Evolutionary conservation across 495 filamentous ascomycete genomes (phyloP).

Genomic region (Neohortaea acidophila): DNA sequence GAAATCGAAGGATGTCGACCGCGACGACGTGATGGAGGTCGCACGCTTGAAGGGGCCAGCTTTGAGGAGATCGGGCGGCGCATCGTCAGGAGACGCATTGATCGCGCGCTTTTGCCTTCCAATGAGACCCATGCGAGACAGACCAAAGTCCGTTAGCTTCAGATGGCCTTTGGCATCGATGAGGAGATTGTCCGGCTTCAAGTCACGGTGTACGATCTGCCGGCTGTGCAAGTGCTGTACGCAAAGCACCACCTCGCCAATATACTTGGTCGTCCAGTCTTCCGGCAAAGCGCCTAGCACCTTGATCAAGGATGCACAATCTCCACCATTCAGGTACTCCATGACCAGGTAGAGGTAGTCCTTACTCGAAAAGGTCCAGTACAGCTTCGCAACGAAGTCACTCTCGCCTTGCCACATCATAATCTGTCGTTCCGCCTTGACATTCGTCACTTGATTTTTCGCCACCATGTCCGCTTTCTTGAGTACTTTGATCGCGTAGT

Average conservation of each 20-base stretch:
- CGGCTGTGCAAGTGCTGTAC: constrained; percentile 89
- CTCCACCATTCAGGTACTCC: constrained; percentile 96
- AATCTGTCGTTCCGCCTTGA: constrained; percentile 96
- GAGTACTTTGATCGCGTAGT: constrained; percentile 94
- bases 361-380: constrained; percentile 99
- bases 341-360: constrained; percentile 97
- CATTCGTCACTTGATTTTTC: constrained; percentile 98
- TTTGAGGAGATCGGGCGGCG: constrained; percentile 78
- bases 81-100: constrained; percentile 58
- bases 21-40: constrained; percentile 74
- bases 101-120: constrained; percentile 88
- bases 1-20: constrained; percentile 91
- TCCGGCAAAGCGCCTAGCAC: constrained; percentile 78
- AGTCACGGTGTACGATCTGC: constrained; percentile 87
- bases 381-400: constrained; percentile 95
- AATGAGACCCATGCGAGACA: constrained; percentile 93
- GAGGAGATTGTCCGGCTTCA: constrained; percentile 93
- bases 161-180: constrained; percentile 95
- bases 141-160: constrained; percentile 92
- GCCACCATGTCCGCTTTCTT: constrained; percentile 99
- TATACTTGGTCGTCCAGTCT: constrained; percentile 94
- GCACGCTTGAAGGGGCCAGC: constrained; percentile 78
- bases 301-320: constrained; percentile 93
- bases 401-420: constrained; percentile 99
- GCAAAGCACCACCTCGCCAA: constrained; percentile 86